Percentiles rank a stretch among this genome's conserved stretches.
phyloP scores from a whole-genome alignment of 2,329 filamentous ascomycete genomes.

The Escovopsis weberi region DNA sequence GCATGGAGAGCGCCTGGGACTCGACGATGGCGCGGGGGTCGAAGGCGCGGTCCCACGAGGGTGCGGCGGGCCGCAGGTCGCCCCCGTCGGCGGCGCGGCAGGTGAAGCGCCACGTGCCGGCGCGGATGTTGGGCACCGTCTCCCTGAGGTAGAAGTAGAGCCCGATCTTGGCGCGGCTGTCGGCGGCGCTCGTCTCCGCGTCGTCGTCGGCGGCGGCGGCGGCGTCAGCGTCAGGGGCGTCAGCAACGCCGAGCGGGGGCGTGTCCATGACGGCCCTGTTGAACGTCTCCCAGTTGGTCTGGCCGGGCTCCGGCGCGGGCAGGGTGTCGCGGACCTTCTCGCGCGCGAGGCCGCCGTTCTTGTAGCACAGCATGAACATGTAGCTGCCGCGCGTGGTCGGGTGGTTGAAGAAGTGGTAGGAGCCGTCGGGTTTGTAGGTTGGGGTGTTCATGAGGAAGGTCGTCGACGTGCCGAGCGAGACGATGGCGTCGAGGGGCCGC shows the following conservation, averaged over 20 bases:
- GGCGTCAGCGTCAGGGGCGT: conserved; percentile 8
- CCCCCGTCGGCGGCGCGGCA: conserved; percentile 37
- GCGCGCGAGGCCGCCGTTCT: conserved; percentile 87
- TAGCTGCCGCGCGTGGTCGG: conserved; percentile 80
- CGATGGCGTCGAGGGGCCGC: conserved; percentile 78
- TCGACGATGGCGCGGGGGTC: conserved; percentile 84
- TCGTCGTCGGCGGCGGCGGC: too few species aligned
- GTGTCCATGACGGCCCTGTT: conserved; percentile 57
- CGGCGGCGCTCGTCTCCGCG: not conserved
- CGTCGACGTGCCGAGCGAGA: conserved; percentile 86
- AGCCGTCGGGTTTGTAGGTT: conserved; percentile 75
- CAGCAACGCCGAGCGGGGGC: conserved; percentile 51
- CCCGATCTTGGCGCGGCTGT: conserved; percentile 61
- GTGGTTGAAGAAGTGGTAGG: conserved; percentile 97
- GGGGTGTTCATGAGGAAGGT: conserved; percentile 96
- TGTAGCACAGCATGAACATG: conserved; percentile 99
- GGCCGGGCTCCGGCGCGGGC: conserved; percentile 29
- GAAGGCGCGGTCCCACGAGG: conserved; percentile 35
- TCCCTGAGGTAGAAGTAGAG: conserved; percentile 94
- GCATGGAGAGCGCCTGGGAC: conserved; percentile 85
- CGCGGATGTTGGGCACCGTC: conserved; percentile 80
- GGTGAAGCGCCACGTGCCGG: conserved; percentile 76
- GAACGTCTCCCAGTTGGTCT: conserved; percentile 63
- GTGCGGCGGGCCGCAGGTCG: conserved; percentile 23
- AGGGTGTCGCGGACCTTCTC: conserved; percentile 79